Evolutionary conservation across 140 eudicot species (phyloP).

Genomic region (Stevia rebaudiana): DNA sequence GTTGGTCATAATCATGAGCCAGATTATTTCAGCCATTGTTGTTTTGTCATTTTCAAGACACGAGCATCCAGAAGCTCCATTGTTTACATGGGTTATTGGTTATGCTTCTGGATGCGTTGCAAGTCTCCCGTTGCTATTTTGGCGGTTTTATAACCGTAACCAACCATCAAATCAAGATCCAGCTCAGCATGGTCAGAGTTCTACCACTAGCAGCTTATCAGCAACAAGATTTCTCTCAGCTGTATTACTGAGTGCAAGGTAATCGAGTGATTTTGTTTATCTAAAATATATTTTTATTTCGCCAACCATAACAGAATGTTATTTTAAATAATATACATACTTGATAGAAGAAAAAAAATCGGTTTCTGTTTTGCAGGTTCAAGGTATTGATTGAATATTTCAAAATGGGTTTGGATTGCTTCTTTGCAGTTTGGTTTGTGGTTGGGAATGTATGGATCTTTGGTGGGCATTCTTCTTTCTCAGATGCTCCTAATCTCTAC

Average conservation of each 20-base stretch:
- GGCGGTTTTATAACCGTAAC: conserved; percentile 34
- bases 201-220: neutral
- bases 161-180: conserved; percentile 16
- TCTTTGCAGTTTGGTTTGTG: conserved; percentile 90
- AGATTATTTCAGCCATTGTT: conserved; percentile 34
- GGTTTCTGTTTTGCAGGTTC: conserved; percentile 31
- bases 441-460: conserved; percentile 90
- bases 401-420: conserved; percentile 87
- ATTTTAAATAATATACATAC: neutral
- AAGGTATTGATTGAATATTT: conserved; percentile 57
- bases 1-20: conserved; percentile 29
- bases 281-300: neutral
- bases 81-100: conserved; percentile 19
- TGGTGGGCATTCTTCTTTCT: conserved; percentile 65
- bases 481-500: conserved; percentile 79
- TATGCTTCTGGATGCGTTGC: conserved; percentile 42
- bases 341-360: neutral
- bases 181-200: conserved; percentile 16
- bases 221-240: conserved; percentile 7
- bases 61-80: conserved; percentile 39
- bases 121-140: conserved; percentile 34
- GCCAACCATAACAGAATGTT: neutral
- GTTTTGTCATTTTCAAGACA: conserved; percentile 35
- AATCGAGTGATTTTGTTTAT: neutral
- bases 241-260: conserved; percentile 43